Evolutionary conservation across 352 stramenopile species (phyloP), one percentile per base, ranked within the genome.

Genomic region (Elongisporangium undulatum): DNA sequence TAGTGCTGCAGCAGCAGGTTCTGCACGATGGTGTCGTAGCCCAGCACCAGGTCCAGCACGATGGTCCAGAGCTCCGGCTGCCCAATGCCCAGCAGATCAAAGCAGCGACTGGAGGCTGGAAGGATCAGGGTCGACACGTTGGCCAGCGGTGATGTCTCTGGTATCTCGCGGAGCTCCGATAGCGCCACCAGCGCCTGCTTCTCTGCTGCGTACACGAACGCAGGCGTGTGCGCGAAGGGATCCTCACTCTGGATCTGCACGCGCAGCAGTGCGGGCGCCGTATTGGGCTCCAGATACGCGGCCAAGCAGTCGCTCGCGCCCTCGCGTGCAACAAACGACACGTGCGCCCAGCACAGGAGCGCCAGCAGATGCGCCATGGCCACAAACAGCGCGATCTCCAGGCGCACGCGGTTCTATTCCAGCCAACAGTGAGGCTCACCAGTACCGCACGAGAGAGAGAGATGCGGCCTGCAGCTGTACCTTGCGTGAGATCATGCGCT

Each of bases 21-120:
- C 53, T 97, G 72, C 26, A 98, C 50, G 21, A 98, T 94, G 7
- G 90, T 98, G 66, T 99, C 90, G 39, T 89, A 95, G 13, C 94
- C 94, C 53, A 92, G 39, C 10, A 75, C 55, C 53, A 65, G 52
- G 39, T 86, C 68, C 3, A 84, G 62, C 15, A 89, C 58, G 39
- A 71, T 29, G 10, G 61, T 68, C 78, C 79, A 90, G 5, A 87
- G 56, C 9, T 62, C 58, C 20, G 77, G 67, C 4, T 49, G 29
- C 23, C 64, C 66, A 12, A 85, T 53, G 67, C 76, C 78, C 24
- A 59, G 51, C 6, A 88, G 59, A 22, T 75, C 63, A 63, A 92
- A 88, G 55, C 82, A 92, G 34, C 58, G 45, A 16, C 70, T 79
- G 0, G 66, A 61, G 22, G 55, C 71, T 1, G 78, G 71, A 7